Conservation (phyloP, 208 protist genomes). For the Crithidia acanthocephali region DNA sequence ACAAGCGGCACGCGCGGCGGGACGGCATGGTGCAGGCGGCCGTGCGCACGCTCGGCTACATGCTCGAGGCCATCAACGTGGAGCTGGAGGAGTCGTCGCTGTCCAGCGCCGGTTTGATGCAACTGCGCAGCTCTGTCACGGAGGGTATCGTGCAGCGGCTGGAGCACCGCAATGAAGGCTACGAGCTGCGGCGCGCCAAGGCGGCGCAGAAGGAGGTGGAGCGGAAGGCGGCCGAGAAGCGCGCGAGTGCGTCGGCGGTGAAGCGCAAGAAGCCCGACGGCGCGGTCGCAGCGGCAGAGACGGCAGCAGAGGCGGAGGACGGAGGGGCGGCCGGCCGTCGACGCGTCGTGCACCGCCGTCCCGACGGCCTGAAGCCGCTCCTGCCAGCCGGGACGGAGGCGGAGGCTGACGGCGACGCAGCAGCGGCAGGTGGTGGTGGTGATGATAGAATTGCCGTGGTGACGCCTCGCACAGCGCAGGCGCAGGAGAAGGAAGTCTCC, state of each 20-base stretch:
- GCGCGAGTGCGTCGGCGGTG: neutral
- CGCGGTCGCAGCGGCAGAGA: too few relatives aligned
- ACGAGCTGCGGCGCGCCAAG: slow-evolving; percentile 39
- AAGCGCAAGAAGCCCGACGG: neutral
- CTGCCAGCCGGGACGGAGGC: neutral
- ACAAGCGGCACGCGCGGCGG: slow-evolving; percentile 54
- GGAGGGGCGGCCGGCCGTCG: slow-evolving; percentile 4
- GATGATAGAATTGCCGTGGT: slow-evolving; percentile 6
- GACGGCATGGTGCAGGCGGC: slow-evolving; percentile 65
- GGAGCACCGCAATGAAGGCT: slow-evolving; percentile 58
- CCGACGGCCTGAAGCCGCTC: neutral
- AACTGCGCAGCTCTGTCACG: slow-evolving; percentile 39
- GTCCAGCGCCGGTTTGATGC: slow-evolving; percentile 40
- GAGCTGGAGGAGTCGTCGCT: slow-evolving; percentile 56
- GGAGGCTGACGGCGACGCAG: slow-evolving; percentile 1
- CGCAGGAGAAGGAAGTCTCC: slow-evolving; percentile 18
- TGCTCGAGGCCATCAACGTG: slow-evolving; percentile 80
- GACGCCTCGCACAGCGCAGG: slow-evolving; percentile 21
- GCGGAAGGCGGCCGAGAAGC: slow-evolving; percentile 21
- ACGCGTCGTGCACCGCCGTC: slow-evolving; percentile 2
- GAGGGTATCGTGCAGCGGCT: slow-evolving; percentile 72
- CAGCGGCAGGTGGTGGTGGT: slow-evolving; percentile 1
- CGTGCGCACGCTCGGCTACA: slow-evolving; percentile 57
- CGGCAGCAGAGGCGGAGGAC: neutral
- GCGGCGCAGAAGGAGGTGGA: slow-evolving; percentile 31